A percentile compares a stretch with the other conserved stretches of the same genome.
These are phyloP conservation scores for Agastache rugosa DNA, from an alignment of 257 asterid species.

Conservation along the genomic window DNA sequence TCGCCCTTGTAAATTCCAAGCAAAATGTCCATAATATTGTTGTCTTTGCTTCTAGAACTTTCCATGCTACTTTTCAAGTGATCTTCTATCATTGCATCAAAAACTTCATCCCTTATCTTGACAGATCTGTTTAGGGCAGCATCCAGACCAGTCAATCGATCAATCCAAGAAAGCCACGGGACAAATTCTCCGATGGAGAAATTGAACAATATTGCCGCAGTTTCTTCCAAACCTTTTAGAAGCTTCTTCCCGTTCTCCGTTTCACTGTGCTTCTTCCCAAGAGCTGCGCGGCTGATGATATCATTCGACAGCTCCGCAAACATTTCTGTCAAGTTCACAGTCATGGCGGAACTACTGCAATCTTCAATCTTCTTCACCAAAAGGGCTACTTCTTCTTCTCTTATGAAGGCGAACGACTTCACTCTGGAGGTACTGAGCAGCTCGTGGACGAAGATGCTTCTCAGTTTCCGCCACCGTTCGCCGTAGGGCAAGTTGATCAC, in stretches of 20 bases:
- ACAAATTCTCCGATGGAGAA: constrained; percentile 33
- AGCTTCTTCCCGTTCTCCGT: constrained; percentile 11
- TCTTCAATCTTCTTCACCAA: constrained; percentile 25
- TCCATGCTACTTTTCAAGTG: not conserved
- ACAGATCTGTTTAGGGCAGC: constrained; percentile 5
- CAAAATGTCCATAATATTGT: constrained; percentile 28
- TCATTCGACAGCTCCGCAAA: constrained; percentile 23
- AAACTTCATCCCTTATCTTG: constrained; percentile 14
- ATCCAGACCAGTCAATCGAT: constrained; percentile 26
- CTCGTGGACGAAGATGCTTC: constrained; percentile 29
- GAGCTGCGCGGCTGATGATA: constrained; percentile 26
- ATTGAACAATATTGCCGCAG: not conserved
- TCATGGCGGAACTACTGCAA: not conserved
- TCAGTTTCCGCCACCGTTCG: constrained; percentile 35
- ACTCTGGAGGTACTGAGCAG: constrained; percentile 28
- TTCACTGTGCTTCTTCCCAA: constrained; percentile 37
- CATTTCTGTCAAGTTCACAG: constrained; percentile 33
- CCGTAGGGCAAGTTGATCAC: constrained; percentile 33
- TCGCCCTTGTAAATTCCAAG: constrained; percentile 30
- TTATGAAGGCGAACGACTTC: constrained; percentile 25
- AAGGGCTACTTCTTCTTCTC: constrained; percentile 34
- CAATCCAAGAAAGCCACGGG: constrained; percentile 45
- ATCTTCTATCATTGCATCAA: constrained; percentile 32
- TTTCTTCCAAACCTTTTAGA: not conserved
- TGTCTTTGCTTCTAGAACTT: not conserved